Evolutionary conservation across 2,329 filamentous ascomycete species (phyloP).

Genomic region (Emergomyces orientalis): DNA sequence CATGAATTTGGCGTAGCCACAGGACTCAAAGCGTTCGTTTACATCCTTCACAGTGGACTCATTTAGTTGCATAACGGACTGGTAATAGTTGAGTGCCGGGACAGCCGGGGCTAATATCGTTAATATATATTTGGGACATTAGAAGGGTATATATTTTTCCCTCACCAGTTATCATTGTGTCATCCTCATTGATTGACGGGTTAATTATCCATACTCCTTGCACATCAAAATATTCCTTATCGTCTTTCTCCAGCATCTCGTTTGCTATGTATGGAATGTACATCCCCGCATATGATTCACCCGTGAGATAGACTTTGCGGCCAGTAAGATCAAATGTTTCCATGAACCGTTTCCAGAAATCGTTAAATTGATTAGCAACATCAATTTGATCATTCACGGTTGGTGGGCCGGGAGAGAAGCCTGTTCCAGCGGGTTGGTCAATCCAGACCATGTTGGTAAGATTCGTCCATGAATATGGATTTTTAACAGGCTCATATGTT

Average conservation of each 20-base stretch:
- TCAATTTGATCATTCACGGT: constrained; percentile 59
- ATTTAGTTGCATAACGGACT: no score
- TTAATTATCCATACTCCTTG: constrained; percentile 64
- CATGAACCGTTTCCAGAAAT: constrained; percentile 71
- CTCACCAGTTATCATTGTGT: constrained; percentile 5
- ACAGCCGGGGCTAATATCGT: no score
- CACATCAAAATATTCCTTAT: constrained; percentile 59
- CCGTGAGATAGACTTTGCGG: constrained; percentile 62
- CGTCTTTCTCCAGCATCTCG: constrained; percentile 59
- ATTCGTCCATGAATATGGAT: constrained; percentile 65
- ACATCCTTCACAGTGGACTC: no score
- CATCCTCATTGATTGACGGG: constrained; percentile 46
- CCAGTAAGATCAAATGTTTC: constrained; percentile 57
- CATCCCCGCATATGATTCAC: constrained; percentile 60
- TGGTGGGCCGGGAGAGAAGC: constrained; percentile 56
- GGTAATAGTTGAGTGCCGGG: no score
- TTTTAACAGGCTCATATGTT: constrained; percentile 54
- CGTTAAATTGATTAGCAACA: constrained; percentile 59
- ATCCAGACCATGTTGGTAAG: constrained; percentile 69
- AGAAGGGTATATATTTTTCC: not conserved
- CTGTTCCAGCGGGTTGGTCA: constrained; percentile 56
- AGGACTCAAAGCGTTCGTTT: no score
- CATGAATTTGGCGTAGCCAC: constrained; percentile 39
- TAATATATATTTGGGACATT: not conserved
- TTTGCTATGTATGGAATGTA: constrained; percentile 64